phyloP scores from a whole-genome alignment of 352 stramenopile species.

The Salisapilia sapeloensis region DNA sequence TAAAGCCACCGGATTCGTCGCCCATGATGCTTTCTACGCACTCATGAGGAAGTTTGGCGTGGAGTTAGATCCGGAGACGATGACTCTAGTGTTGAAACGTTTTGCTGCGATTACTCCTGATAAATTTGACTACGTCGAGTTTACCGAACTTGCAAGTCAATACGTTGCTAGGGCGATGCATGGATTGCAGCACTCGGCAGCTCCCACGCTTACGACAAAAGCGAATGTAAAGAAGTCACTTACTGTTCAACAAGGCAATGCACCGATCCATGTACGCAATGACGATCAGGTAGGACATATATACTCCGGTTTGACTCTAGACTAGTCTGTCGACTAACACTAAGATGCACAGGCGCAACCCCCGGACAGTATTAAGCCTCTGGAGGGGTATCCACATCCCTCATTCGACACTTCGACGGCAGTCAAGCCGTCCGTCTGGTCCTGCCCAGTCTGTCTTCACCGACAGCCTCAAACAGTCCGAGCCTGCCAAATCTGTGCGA shows the following conservation, averaged over 20 bases:
- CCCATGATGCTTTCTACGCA: conserved; percentile 33
- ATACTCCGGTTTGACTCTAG: too few species aligned
- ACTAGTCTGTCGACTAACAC: too few species aligned
- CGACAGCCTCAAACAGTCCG: conserved; percentile 24
- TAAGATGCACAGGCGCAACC: too few species aligned
- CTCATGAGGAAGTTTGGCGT: conserved; percentile 53
- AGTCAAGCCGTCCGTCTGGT: too few species aligned
- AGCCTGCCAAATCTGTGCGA: conserved; percentile 56
- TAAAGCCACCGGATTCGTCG: conserved; percentile 37
- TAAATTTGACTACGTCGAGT: conserved; percentile 61
- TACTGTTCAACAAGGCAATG: too few species aligned
- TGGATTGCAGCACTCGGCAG: neutral
- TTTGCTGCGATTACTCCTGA: conserved; percentile 24
- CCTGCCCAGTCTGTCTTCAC: conserved; percentile 54
- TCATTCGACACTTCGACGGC: too few species aligned
- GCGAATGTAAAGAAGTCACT: too few species aligned
- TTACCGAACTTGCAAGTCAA: conserved; percentile 19
- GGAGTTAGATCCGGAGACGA: conserved; percentile 18
- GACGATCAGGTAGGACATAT: too few species aligned
- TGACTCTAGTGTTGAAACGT: conserved; percentile 17
- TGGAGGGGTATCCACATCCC: too few species aligned
- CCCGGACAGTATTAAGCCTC: too few species aligned
- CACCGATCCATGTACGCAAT: too few species aligned
- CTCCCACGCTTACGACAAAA: too few species aligned
- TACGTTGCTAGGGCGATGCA: conserved; percentile 1